phyloP scores from a whole-genome alignment of 768 basidiomycete species.

The Auricularia heimuer region DNA sequence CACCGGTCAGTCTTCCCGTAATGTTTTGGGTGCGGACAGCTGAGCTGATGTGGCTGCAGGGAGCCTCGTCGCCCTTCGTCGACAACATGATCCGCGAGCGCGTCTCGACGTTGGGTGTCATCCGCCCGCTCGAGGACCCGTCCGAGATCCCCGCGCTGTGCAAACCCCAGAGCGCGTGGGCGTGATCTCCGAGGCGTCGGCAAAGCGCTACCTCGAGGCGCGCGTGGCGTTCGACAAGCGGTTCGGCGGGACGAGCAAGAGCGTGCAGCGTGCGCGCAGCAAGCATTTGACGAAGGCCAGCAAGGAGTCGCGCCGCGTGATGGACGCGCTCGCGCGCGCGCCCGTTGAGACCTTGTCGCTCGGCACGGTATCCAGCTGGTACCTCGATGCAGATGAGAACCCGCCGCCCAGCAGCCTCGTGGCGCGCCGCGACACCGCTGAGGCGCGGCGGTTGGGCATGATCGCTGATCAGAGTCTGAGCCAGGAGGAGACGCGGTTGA shows the following conservation, averaged over 20 bases:
- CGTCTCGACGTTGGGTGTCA: conserved; percentile 68
- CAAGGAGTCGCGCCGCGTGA: conserved; percentile 17
- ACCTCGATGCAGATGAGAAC: conserved; percentile 61
- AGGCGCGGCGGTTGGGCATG: conserved; percentile 62
- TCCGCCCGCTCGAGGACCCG: conserved; percentile 73
- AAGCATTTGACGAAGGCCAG: conserved; percentile 20
- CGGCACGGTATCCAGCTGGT: conserved; percentile 80
- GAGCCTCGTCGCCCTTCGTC: conserved; percentile 15
- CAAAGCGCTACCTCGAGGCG: conserved; percentile 68
- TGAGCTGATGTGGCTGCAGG: not conserved
- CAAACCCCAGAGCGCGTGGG: conserved; percentile 63
- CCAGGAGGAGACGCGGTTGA: conserved; percentile 47
- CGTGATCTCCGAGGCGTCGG: conserved; percentile 58
- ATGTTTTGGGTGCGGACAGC: not conserved
- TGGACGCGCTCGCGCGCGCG: conserved; percentile 13
- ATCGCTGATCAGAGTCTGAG: conserved; percentile 61
- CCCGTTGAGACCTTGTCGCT: conserved; percentile 32
- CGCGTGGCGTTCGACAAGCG: conserved; percentile 53
- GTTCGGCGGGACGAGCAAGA: conserved; percentile 45
- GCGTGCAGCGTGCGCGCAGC: conserved; percentile 56
- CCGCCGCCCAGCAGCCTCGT: conserved; percentile 92
- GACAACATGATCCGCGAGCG: conserved; percentile 85
- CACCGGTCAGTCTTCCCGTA: conserved; percentile 33
- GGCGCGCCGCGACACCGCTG: conserved; percentile 75
- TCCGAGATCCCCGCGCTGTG: conserved; percentile 54